Evolutionary conservation across 2,329 filamentous ascomycete genomes (phyloP).

Genomic region (Macrophomina tecta): DNA sequence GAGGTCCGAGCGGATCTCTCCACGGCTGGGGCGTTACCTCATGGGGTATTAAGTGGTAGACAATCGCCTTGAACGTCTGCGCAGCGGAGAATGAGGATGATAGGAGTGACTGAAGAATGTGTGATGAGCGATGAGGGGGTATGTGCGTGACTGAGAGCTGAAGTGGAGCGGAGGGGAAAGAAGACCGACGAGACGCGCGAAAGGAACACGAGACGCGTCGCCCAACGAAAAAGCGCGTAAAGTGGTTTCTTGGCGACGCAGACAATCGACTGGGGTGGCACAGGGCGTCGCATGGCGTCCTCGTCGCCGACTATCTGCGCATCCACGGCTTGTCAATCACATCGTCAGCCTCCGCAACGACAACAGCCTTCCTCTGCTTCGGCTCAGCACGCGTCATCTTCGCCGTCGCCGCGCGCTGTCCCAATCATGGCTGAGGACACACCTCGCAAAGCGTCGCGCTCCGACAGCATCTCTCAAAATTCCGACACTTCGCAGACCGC

Average conservation of each 20-base stretch:
- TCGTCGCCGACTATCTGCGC: constrained; percentile 3
- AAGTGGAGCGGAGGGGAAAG: constrained; percentile 12
- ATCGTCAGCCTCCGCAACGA: constrained; percentile 2
- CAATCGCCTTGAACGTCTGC: not conserved
- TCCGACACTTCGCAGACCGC: constrained; percentile 63
- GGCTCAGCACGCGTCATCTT: not conserved
- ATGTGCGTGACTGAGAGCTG: not conserved
- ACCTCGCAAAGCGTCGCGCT: constrained; percentile 30
- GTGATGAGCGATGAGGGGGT: not conserved
- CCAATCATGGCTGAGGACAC: constrained; percentile 14
- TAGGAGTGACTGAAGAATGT: not conserved
- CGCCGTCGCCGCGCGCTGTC: not conserved
- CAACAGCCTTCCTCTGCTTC: not conserved
- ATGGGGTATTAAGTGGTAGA: constrained; percentile 6
- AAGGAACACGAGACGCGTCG: constrained; percentile 19
- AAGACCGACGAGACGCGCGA: not conserved
- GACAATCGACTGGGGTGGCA: constrained; percentile 6
- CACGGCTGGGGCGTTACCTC: constrained; percentile 17
- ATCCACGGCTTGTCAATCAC: not conserved
- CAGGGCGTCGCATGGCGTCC: constrained; percentile 4
- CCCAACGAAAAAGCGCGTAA: constrained; percentile 15
- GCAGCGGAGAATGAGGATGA: not conserved
- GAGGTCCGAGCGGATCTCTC: constrained; percentile 19
- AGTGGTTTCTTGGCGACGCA: not conserved
- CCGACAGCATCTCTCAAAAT: constrained; percentile 50